Conservation (phyloP, 352 stramenopile species). For the Phytophthora megakarya region DNA sequence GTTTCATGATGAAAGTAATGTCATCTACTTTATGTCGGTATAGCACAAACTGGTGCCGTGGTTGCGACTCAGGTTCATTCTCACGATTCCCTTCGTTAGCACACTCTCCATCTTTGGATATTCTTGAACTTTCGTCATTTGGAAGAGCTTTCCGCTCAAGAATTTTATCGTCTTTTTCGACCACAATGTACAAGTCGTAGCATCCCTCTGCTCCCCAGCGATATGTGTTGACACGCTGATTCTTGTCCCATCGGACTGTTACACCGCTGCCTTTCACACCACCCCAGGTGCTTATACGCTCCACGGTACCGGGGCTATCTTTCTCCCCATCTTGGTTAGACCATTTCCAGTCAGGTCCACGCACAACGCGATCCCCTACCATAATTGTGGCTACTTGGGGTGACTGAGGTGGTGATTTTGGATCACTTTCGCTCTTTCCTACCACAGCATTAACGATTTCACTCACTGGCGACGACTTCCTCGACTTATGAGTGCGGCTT, state of each 20-base stretch:
- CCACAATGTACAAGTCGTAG: constrained; percentile 78
- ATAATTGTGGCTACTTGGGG: constrained; percentile 34
- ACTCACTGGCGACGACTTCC: constrained; percentile 35
- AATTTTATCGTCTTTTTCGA: constrained; percentile 52
- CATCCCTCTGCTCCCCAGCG: constrained; percentile 77
- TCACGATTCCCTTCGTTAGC: background rate
- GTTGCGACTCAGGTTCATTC: constrained; percentile 27
- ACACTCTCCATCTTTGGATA: constrained; percentile 8
- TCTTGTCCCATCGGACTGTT: constrained; percentile 84
- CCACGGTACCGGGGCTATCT: constrained; percentile 66
- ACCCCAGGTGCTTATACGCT: constrained; percentile 80
- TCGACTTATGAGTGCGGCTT: constrained; percentile 31
- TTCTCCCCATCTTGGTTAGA: constrained; percentile 76
- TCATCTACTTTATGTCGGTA: constrained; percentile 58
- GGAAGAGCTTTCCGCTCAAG: constrained; percentile 61
- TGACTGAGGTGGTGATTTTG: constrained; percentile 14
- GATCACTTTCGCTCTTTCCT: constrained; percentile 21
- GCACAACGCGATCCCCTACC: constrained; percentile 72
- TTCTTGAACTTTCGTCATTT: constrained; percentile 19
- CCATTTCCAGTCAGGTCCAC: constrained; percentile 84
- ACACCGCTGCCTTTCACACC: constrained; percentile 76
- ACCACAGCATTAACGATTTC: constrained; percentile 36
- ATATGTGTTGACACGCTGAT: constrained; percentile 85
- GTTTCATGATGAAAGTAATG: constrained; percentile 52
- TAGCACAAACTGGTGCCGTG: constrained; percentile 69